A percentile compares a stretch with the other conserved stretches of the same genome.
These are phyloP conservation scores for Silene coronaria DNA, from an alignment of 179 eudicot species.

Conservation along the genomic window DNA sequence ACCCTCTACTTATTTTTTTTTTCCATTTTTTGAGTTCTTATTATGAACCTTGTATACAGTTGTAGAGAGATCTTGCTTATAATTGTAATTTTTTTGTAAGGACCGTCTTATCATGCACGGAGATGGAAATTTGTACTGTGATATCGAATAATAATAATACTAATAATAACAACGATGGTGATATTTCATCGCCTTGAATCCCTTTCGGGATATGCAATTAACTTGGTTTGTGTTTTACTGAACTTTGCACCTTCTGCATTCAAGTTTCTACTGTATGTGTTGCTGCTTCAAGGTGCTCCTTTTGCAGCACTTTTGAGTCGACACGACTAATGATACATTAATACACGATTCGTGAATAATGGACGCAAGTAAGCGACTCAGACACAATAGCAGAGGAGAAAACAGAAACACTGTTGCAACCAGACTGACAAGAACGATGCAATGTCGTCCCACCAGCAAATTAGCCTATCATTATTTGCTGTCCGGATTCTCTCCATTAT, in stretches of 20 bases:
- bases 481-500: no score
- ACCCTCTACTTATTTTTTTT: background rate
- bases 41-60: constrained; percentile 12
- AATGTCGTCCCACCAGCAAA: no score
- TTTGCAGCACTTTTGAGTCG: background rate
- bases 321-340: background rate
- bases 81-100: constrained; percentile 11
- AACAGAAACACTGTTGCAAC: background rate
- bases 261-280: no score
- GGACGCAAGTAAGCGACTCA: background rate
- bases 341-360: background rate
- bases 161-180: background rate
- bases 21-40: constrained; percentile 12
- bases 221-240: background rate
- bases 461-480: no score
- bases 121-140: constrained; percentile 15
- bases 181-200: background rate
- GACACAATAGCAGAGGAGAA: background rate
- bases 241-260: no score
- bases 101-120: constrained; percentile 13
- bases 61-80: constrained; percentile 21
- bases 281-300: no score
- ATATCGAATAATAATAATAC: background rate
- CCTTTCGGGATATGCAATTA: background rate
- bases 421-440: background rate